Percentiles rank a stretch among this genome's conserved stretches.
phyloP scores from a whole-genome alignment of 2,329 filamentous ascomycete species.

The Laburnicola sp. region DNA sequence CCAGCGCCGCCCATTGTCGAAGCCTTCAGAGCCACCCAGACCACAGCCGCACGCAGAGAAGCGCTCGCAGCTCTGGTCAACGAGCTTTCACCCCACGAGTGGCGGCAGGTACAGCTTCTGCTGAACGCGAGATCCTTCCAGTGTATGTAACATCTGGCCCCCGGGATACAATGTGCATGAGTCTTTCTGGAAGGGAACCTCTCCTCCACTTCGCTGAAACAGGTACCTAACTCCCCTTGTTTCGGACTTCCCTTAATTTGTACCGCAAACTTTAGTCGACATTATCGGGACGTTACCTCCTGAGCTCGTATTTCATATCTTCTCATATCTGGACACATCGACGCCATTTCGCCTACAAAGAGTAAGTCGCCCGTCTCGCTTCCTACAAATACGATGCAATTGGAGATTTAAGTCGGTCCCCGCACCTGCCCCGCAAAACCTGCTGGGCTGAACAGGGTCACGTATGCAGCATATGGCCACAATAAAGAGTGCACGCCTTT shows the following conservation, averaged over 20 bases:
- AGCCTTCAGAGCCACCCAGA: slow-evolving; percentile 23
- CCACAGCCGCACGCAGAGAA: slow-evolving; percentile 18
- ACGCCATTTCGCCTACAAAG: slow-evolving; percentile 33
- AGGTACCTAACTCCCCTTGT: no score
- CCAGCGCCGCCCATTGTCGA: slow-evolving; percentile 14
- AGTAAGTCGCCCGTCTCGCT: slow-evolving; percentile 19
- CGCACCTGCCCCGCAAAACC: not conserved
- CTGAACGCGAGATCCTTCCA: slow-evolving; percentile 29
- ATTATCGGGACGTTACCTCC: slow-evolving; percentile 42
- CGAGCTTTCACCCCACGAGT: slow-evolving; percentile 37
- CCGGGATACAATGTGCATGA: no score
- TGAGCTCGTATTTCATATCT: slow-evolving; percentile 44
- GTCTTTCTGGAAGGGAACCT: no score
- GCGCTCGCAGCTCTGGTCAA: slow-evolving; percentile 30
- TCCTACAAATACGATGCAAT: not conserved
- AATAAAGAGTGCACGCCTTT: no score
- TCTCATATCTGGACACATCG: slow-evolving; percentile 38
- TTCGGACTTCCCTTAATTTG: no score
- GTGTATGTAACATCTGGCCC: not conserved
- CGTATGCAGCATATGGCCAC: no score
- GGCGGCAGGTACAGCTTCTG: slow-evolving; percentile 26
- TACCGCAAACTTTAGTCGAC: slow-evolving; percentile 20
- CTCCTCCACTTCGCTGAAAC: no score
- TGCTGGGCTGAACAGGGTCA: not conserved
- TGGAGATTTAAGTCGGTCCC: no score